Evolutionary conservation across 169 alveolate genomes (phyloP).

Genomic region (Perkinsus chesapeaki): DNA sequence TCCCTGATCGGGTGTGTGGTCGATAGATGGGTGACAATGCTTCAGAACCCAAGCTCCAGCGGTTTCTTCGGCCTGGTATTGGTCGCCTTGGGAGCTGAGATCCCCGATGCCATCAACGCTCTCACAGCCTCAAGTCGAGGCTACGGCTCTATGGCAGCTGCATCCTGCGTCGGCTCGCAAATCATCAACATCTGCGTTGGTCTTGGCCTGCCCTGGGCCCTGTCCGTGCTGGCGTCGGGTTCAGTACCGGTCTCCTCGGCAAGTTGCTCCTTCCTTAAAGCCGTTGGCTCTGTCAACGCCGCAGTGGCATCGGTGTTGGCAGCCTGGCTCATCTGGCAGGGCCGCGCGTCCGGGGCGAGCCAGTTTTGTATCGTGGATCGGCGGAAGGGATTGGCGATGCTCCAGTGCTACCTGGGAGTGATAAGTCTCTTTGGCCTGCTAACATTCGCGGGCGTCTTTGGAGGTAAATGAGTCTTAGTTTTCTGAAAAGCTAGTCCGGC

Average conservation of each 20-base stretch:
- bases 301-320: background rate
- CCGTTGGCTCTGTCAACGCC: background rate
- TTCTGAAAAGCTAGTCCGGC: too few relatives aligned
- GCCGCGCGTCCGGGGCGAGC: background rate
- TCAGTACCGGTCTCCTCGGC: background rate
- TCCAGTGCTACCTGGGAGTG: background rate
- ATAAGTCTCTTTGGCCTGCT: background rate
- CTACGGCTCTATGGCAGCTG: slow-evolving; percentile 7
- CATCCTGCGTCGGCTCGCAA: background rate
- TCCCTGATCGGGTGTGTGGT: background rate
- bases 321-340: background rate
- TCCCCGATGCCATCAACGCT: slow-evolving; percentile 3
- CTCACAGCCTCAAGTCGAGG: background rate
- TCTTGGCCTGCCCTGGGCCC: slow-evolving; percentile 9
- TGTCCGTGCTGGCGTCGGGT: background rate
- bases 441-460: background rate
- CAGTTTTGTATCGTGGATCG: background rate
- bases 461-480: too few relatives aligned
- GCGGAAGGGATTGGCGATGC: background rate
- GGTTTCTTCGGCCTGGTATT: background rate
- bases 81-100: slow-evolving; percentile 9
- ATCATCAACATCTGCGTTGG: slow-evolving; percentile 9
- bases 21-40: background rate
- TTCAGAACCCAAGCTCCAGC: background rate
- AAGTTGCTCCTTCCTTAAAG: background rate